A percentile compares a stretch with the other conserved stretches of the same genome.
Conservation (phyloP, 2,329 filamentous ascomycete species). For the Trichoderma afroharzianum region DNA sequence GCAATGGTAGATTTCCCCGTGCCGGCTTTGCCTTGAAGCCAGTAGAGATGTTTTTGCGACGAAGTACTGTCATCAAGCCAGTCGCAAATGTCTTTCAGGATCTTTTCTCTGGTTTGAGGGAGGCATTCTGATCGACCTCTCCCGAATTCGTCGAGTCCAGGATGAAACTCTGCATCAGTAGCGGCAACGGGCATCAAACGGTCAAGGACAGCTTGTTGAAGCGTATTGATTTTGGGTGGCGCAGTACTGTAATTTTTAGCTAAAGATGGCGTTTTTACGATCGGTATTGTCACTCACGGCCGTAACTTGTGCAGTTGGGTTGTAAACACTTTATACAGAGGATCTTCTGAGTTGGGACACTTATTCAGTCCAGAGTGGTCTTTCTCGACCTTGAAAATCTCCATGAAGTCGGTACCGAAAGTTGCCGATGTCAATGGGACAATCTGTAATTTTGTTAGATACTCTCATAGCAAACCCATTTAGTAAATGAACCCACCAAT, state of each 20-base stretch:
- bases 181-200: not conserved
- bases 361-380: constrained; percentile 25
- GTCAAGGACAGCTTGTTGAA: not conserved
- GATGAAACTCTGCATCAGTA: not conserved
- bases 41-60: constrained; percentile 9
- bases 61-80: not conserved
- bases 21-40: constrained; percentile 21
- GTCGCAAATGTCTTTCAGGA: not conserved
- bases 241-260: not conserved
- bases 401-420: not conserved
- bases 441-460: not conserved
- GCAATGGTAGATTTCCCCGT: constrained; percentile 24
- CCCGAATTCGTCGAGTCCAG: not conserved
- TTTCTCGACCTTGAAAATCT: constrained; percentile 4
- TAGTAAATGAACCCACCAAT: constrained; percentile 8
- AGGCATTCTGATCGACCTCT: not conserved
- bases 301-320: not conserved
- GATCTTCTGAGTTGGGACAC: constrained; percentile 2
- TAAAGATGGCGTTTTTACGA: not conserved
- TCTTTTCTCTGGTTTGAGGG: not conserved
- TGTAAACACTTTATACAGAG: constrained; percentile 7
- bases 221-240: not conserved
- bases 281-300: not conserved
- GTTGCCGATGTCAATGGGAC: not conserved
- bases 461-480: too few species aligned